Evolutionary conservation across 352 stramenopile species (phyloP).

Genomic region (Globisporangium uncinulatum): DNA sequence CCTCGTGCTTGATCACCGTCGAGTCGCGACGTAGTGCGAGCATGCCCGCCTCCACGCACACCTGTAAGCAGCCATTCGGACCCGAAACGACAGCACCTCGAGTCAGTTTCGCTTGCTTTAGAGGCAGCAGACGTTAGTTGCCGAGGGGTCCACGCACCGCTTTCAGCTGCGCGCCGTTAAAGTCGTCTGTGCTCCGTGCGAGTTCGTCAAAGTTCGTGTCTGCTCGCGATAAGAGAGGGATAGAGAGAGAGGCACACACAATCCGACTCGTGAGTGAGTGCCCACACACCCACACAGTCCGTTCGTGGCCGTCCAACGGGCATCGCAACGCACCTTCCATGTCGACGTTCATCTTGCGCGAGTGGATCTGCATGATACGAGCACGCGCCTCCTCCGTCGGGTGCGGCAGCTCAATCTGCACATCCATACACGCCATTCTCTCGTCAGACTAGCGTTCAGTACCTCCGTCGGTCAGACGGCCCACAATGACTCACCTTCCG

Average conservation of each 20-base stretch:
- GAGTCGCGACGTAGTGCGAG: slow-evolving; percentile 94
- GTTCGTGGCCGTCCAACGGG: too few relatives aligned
- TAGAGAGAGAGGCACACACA: not conserved
- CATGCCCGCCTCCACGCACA: slow-evolving; percentile 99
- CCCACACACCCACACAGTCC: not conserved
- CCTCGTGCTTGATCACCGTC: slow-evolving; percentile 96
- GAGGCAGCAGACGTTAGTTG: not conserved
- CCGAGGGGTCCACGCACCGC: slow-evolving; percentile 48
- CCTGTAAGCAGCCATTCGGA: slow-evolving; percentile 3
- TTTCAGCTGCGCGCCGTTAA: slow-evolving; percentile 98
- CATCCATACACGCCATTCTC: not conserved
- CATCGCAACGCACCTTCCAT: slow-evolving; percentile 46
- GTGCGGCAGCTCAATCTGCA: slow-evolving; percentile 97
- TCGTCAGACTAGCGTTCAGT: not conserved
- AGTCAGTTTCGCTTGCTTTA: not conserved
- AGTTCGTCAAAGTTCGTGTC: slow-evolving; percentile 98
- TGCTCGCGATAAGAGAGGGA: slow-evolving; percentile 5
- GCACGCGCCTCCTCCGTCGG: slow-evolving; percentile 95
- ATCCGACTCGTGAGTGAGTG: too few relatives aligned
- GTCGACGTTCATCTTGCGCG: slow-evolving; percentile 96
- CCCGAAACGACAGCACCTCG: not conserved
- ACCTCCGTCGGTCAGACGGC: not conserved
- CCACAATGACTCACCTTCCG: slow-evolving; percentile 75
- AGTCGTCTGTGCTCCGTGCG: slow-evolving; percentile 97
- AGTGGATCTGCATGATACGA: slow-evolving; percentile 97